Evolutionary conservation across 2,329 filamentous ascomycete genomes (phyloP).

Genomic region (Fusarium cyanostomum): DNA sequence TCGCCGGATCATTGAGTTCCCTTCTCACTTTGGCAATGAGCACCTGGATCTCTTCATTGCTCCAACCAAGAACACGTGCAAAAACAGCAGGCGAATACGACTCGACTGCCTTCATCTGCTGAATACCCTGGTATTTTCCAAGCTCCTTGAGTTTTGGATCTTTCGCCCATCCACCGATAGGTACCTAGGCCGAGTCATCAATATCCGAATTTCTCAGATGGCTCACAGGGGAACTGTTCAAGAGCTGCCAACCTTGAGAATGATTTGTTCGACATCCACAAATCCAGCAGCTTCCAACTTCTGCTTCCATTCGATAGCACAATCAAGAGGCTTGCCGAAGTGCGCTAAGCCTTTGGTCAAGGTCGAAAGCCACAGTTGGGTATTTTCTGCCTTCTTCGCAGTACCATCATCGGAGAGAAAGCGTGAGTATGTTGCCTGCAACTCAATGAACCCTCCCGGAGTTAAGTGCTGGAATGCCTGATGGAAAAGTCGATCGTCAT

Average conservation of each 20-base stretch:
- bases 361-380: neutral
- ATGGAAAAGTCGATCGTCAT: conserved; percentile 2
- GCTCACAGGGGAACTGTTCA: neutral
- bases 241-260: conserved; percentile 8
- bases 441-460: conserved; percentile 9
- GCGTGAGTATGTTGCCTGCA: neutral
- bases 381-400: conserved; percentile 3
- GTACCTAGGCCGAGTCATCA: neutral
- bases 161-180: conserved; percentile 12
- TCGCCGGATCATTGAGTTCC: conserved; percentile 23
- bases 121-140: conserved; percentile 9
- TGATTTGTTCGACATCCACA: conserved; percentile 1
- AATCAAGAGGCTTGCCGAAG: conserved; percentile 16
- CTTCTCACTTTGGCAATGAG: conserved; percentile 24
- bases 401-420: conserved; percentile 16
- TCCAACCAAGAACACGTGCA: conserved; percentile 16
- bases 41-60: conserved; percentile 20
- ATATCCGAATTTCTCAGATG: neutral
- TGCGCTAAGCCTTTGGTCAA: neutral
- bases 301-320: conserved; percentile 1
- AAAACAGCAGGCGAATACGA: conserved; percentile 23
- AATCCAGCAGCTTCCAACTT: conserved; percentile 12
- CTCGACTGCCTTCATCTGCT: conserved; percentile 11
- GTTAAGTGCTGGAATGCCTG: neutral
- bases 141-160: conserved; percentile 19